A percentile compares a stretch with the other conserved stretches of the same genome.
phyloP scores from a whole-genome alignment of 495 filamentous ascomycete genomes.

The Penicillium salamii region DNA sequence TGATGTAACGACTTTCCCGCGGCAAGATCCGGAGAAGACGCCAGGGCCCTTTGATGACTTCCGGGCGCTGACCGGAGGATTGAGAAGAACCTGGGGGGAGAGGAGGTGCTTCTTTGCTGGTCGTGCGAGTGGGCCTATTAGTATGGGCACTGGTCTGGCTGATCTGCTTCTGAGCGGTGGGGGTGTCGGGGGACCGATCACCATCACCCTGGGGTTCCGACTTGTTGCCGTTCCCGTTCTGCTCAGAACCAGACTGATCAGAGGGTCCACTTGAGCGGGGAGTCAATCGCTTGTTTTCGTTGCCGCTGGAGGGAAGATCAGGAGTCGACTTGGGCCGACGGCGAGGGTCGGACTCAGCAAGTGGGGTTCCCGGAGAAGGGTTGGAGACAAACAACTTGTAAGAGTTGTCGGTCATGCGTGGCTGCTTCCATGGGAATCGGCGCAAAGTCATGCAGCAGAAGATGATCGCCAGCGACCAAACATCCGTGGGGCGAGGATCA shows the following conservation, averaged over 20 bases:
- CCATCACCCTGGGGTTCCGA: slow-evolving; percentile 7
- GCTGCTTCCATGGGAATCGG: slow-evolving; percentile 96
- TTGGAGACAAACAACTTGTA: slow-evolving; percentile 87
- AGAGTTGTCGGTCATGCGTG: slow-evolving; percentile 86
- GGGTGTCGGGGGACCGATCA: slow-evolving; percentile 17
- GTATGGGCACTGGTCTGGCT: slow-evolving; percentile 23
- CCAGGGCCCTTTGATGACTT: slow-evolving; percentile 90
- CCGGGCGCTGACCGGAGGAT: slow-evolving; percentile 48
- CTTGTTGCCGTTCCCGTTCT: slow-evolving; percentile 16
- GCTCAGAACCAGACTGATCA: slow-evolving; percentile 11
- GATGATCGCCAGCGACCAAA: slow-evolving; percentile 98
- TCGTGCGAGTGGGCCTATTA: slow-evolving; percentile 33
- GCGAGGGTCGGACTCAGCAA: slow-evolving; percentile 44
- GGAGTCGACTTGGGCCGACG: slow-evolving; percentile 40
- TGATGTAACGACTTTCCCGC: slow-evolving; percentile 83
- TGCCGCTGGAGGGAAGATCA: slow-evolving; percentile 29
- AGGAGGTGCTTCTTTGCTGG: slow-evolving; percentile 51
- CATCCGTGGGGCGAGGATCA: slow-evolving; percentile 89
- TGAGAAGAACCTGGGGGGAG: slow-evolving; percentile 28
- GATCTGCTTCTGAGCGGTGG: slow-evolving; percentile 21
- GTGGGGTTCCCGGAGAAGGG: slow-evolving; percentile 54
- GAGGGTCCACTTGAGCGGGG: slow-evolving; percentile 13
- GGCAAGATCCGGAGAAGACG: slow-evolving; percentile 88
- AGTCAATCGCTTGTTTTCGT: slow-evolving; percentile 23
- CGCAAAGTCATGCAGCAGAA: slow-evolving; percentile 98